phyloP scores from a whole-genome alignment of 768 basidiomycete genomes.

The Leccinellum albellum region DNA sequence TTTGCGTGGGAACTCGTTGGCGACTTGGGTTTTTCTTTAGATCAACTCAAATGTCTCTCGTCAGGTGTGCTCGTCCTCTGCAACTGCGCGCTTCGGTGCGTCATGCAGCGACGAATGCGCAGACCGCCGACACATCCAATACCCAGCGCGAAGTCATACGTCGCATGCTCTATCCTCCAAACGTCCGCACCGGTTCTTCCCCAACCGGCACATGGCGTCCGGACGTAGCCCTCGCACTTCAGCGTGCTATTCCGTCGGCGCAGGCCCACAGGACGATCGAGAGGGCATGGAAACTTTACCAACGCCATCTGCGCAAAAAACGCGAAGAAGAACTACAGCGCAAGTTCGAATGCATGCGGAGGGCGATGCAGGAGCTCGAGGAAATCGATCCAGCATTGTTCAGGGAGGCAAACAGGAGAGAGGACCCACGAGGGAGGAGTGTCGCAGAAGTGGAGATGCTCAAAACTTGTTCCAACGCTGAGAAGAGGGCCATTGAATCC shows the following conservation, averaged over 20 bases:
- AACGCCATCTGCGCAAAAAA: constrained; percentile 66
- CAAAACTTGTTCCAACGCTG: constrained; percentile 60
- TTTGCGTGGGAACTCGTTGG: constrained; percentile 25
- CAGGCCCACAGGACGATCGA: constrained; percentile 93
- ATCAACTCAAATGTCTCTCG: constrained; percentile 36
- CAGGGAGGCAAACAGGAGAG: constrained; percentile 66
- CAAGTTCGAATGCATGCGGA: constrained; percentile 79
- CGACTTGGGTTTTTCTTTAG: constrained; percentile 1
- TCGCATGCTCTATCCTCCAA: constrained; percentile 75
- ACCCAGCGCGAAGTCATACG: constrained; percentile 72
- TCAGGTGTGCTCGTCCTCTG: constrained; percentile 33
- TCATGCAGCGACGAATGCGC: constrained; percentile 36
- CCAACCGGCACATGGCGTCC: constrained; percentile 85
- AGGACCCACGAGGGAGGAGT: constrained; percentile 68
- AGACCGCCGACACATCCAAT: constrained; percentile 37
- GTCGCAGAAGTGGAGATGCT: constrained; percentile 52
- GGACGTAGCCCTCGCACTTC: constrained; percentile 71
- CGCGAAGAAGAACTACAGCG: constrained; percentile 64
- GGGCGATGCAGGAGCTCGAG: constrained; percentile 80
- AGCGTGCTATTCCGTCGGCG: constrained; percentile 79
- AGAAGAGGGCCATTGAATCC: constrained; percentile 70
- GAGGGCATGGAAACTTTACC: constrained; percentile 83
- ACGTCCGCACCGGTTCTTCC: constrained; percentile 62
- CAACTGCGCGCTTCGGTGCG: constrained; percentile 39
- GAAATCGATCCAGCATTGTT: constrained; percentile 49